Evolutionary conservation across 306 rosid species (phyloP), one percentile per base, ranked within the genome.

Genomic region (Vigna reflexopilosa): DNA sequence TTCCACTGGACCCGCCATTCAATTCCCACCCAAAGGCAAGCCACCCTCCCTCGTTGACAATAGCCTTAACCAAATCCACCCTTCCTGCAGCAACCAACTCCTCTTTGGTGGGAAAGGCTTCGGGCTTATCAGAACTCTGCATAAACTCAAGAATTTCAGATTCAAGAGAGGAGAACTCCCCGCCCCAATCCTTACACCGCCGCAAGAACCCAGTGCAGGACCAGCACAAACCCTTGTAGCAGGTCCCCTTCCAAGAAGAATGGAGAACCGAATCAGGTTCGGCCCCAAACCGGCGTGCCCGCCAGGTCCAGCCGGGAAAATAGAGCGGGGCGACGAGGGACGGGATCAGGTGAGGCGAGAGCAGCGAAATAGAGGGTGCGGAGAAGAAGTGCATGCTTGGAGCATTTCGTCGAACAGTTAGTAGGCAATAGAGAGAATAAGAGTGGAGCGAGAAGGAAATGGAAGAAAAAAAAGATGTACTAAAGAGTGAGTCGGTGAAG

Each of bases 391-490:
- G 88, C 98, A 96, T 96, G 90, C 90, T 71, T 96, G 89, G 87
- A 90, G 96, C 97, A 91, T 95, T 93, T 95, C 97, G 90, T 80
- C 88, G 88, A 95, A 83, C 90, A 88, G 78, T 44, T 76, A 47
- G 81, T 3, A 56, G 10, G 72, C 84, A 24, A 51, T 6, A 1
- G 0, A 3, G 22, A 13, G 24, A 59, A 30, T 30, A 28, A 14
- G 20, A 17, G 22, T 55, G 13, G 44, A 4, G n/a, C 6, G 22
- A 38, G 71, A 1, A 2, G 16, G 22, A 2, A 28, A 6, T 5
- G 20, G 2, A 34, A n/a, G 26, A 30, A 36, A 45, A 24, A 57
- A 30, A 26, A 22, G 70, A 7, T 40, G 11, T 40, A 2, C 11
- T 1, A n/a, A 22, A 9, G 14, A 62, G 42, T 17, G 58, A 6